phyloP scores from a whole-genome alignment of 257 asterid species.

The Voacanga thouarsii region DNA sequence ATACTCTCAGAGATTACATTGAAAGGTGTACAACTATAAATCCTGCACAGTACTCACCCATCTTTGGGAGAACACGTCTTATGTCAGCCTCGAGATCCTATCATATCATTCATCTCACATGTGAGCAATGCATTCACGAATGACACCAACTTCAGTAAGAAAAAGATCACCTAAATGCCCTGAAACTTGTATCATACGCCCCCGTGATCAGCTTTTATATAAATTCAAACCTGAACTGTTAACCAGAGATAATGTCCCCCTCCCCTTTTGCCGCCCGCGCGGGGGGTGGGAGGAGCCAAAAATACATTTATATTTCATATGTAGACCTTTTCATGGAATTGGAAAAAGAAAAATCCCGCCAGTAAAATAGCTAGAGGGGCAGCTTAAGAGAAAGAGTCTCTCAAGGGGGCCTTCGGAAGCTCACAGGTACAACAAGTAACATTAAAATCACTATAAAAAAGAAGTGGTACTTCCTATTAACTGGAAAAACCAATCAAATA shows the following conservation, averaged over 20 bases:
- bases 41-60: slow-evolving; percentile 56
- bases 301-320: not conserved
- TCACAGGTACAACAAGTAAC: not conserved
- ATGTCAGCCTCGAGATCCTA: slow-evolving; percentile 59
- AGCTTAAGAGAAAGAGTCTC: not conserved
- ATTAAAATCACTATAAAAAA: not conserved
- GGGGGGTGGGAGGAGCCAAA: no score
- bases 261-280: no score
- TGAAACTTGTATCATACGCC: not conserved
- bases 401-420: not conserved
- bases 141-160: slow-evolving; percentile 7
- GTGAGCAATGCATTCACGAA: slow-evolving; percentile 28
- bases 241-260: not conserved
- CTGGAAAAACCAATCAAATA: not conserved
- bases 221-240: not conserved
- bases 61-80: slow-evolving; percentile 60
- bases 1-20: not conserved
- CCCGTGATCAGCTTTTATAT: not conserved
- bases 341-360: not conserved
- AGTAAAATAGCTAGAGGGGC: not conserved
- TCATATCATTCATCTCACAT: slow-evolving; percentile 39
- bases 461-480: not conserved
- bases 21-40: slow-evolving; percentile 6
- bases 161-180: slow-evolving; percentile 12
- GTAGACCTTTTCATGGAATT: not conserved